Percentiles rank a stretch among this genome's conserved stretches.
Conservation (phyloP, 2,329 filamentous ascomycete species). For the Phialophora macrospora region DNA sequence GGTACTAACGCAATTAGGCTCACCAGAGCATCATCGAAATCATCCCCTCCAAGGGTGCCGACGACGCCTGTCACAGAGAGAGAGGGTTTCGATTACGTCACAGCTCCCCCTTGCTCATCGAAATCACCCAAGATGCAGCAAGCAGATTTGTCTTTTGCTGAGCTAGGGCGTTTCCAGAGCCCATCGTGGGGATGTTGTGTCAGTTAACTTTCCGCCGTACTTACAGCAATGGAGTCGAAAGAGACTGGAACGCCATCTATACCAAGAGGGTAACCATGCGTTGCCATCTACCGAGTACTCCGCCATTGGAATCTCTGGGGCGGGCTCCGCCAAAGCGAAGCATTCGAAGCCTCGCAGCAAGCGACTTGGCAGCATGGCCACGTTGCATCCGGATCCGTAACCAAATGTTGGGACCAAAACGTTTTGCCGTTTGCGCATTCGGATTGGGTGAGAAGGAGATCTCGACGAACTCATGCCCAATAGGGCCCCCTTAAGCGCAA, state of each 20-base stretch:
- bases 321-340: not conserved
- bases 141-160: not conserved
- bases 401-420: no score
- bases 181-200: not conserved
- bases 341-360: not conserved
- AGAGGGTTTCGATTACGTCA: not conserved
- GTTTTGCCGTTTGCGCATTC: not conserved
- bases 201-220: not conserved
- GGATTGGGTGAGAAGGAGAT: not conserved
- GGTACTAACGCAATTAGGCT: not conserved
- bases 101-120: not conserved
- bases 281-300: not conserved
- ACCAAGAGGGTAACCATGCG: not conserved
- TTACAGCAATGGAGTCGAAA: not conserved
- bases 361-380: not conserved
- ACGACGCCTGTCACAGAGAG: not conserved
- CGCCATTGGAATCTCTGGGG: not conserved
- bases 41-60: not conserved
- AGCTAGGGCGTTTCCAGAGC: no score
- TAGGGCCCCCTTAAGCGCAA: slow-evolving; percentile 1
- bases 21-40: not conserved
- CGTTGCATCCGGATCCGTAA: slow-evolving; percentile 21
- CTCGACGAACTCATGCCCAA: not conserved
- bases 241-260: not conserved
- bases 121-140: not conserved